Evolutionary conservation across 73 alveolate genomes (phyloP).

Genomic region (Tetrahymena malaccensis): DNA sequence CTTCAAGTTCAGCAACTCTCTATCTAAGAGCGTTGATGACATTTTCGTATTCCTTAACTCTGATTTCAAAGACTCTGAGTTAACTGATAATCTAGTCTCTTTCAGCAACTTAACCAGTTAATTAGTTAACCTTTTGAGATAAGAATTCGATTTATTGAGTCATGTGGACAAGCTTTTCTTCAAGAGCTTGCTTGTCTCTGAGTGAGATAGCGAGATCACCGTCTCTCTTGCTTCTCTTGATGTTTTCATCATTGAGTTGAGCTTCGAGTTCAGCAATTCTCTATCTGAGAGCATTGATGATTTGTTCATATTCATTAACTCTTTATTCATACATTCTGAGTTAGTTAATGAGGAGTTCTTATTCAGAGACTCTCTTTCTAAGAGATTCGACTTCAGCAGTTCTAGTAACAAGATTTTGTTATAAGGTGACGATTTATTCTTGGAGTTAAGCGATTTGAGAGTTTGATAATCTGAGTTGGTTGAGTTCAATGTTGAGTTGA

Average conservation of each 20-base stretch:
- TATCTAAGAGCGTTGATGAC: neutral
- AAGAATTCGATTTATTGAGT: neutral
- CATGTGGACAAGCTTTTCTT: neutral
- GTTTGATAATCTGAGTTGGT: neutral
- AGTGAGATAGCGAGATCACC: neutral
- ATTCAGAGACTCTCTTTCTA: neutral
- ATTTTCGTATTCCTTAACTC: neutral
- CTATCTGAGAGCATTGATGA: neutral
- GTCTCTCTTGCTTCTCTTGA: neutral
- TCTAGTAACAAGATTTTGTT: neutral
- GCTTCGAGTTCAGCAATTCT: neutral
- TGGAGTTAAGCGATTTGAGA: neutral
- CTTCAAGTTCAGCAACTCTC: neutral
- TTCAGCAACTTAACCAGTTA: neutral
- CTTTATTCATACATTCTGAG: neutral
- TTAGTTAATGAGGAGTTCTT: neutral
- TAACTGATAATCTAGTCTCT: neutral
- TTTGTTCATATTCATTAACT: neutral
- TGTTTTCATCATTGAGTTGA: neutral
- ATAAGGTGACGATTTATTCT: neutral
- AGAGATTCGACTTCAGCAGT: neutral
- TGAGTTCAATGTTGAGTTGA: neutral
- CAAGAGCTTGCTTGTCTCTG: constrained; percentile 2
- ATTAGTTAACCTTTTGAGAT: neutral
- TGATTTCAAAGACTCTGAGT: neutral